phyloP scores from a whole-genome alignment of 2,329 filamentous ascomycete genomes.

The Rutstroemia sp. region DNA sequence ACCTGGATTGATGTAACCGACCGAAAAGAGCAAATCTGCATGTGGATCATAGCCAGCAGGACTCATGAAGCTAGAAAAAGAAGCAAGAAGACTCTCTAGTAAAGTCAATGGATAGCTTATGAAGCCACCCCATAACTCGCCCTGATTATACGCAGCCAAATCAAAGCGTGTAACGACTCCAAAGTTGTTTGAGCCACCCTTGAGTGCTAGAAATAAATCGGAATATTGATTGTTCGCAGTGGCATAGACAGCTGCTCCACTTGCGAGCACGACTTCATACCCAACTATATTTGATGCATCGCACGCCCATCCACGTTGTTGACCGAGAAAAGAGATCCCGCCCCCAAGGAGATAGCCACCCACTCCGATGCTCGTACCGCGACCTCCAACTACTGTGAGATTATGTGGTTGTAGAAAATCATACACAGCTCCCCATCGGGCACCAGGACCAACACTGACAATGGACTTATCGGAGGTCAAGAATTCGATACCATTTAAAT shows the following conservation, averaged over 20 bases:
- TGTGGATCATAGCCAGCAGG: background rate
- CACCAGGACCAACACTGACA: conserved; percentile 15
- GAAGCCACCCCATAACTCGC: conserved; percentile 6
- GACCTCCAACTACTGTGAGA: conserved; percentile 15
- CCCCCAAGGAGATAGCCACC: conserved; percentile 8
- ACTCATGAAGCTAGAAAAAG: background rate
- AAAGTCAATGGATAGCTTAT: background rate
- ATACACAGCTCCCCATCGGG: conserved; percentile 17
- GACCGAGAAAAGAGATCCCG: conserved; percentile 14
- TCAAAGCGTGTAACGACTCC: conserved; percentile 38
- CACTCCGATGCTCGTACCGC: conserved; percentile 12
- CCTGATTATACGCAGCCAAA: conserved; percentile 7
- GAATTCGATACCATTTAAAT: background rate
- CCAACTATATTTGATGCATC: conserved; percentile 13
- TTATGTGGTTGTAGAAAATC: conserved; percentile 9
- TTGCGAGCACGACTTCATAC: conserved; percentile 8
- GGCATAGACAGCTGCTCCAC: background rate
- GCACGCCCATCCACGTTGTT: conserved; percentile 13
- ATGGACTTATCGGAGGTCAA: background rate
- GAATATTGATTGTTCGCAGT: background rate
- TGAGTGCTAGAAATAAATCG: background rate
- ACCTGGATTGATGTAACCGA: background rate
- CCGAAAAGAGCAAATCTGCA: background rate
- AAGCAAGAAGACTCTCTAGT: background rate
- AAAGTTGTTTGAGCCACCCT: conserved; percentile 27